Percentiles rank a stretch among this genome's conserved stretches.
These are phyloP conservation scores for Fusarium lyarnte DNA, from an alignment of 2,329 filamentous ascomycete species.

Conservation along the genomic window DNA sequence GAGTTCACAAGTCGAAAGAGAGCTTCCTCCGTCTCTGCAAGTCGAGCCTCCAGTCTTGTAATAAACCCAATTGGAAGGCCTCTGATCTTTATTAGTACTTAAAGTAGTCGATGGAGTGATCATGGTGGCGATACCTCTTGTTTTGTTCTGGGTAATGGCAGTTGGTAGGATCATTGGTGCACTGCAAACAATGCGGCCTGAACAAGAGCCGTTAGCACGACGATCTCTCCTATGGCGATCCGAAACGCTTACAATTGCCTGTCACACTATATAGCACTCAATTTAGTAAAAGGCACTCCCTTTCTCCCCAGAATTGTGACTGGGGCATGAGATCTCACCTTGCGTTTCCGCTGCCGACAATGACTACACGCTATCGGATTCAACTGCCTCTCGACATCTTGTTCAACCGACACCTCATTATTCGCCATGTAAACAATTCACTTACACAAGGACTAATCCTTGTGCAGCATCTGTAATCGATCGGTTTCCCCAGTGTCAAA, in stretches of 20 bases:
- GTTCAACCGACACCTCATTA: background rate
- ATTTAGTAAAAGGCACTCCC: background rate
- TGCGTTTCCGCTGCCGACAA: conserved; percentile 48
- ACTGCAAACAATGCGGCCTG: conserved; percentile 46
- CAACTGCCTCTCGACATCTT: conserved; percentile 23
- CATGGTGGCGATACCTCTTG: conserved; percentile 39
- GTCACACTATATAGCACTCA: conserved; percentile 25
- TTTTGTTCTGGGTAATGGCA: conserved; percentile 49
- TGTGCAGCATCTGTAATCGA: background rate
- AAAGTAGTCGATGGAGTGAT: fast-evolving
- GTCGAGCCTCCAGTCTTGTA: conserved; percentile 50
- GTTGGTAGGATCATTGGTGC: conserved; percentile 42
- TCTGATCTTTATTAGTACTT: conserved; percentile 26
- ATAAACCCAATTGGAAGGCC: conserved; percentile 53
- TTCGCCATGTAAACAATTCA: conserved; percentile 29
- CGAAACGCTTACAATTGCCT: conserved; percentile 27
- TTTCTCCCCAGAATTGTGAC: too few relatives aligned
- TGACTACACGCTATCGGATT: conserved; percentile 48
- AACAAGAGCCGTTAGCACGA: background rate
- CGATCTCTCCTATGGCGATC: fast-evolving
- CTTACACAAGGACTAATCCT: background rate
- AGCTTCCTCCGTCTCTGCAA: conserved; percentile 47
- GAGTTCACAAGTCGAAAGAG: conserved; percentile 40
- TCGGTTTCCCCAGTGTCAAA: background rate
- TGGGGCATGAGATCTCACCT: conserved; percentile 32